Percentiles rank a stretch among this genome's conserved stretches.
Evolutionary conservation across 192 early-diverging fungal species (phyloP).

Genomic region (Neocallimastix lanati): DNA sequence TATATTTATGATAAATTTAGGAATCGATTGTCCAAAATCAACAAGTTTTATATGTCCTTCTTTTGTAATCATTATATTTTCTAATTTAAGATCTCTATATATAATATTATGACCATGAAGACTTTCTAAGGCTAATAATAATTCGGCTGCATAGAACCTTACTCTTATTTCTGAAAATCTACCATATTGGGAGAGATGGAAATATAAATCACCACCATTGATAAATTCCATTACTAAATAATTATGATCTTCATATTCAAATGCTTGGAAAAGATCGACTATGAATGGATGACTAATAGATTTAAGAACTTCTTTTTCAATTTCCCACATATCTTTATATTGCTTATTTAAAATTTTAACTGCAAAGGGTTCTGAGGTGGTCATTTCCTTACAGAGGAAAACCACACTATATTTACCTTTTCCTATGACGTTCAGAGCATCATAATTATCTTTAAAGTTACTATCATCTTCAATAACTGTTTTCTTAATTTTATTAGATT

Average conservation of each 20-base stretch:
- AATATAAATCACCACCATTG: background rate
- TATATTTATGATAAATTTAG: background rate
- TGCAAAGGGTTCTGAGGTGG: background rate
- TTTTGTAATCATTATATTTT: slow-evolving; percentile 27
- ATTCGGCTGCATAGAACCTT: slow-evolving; percentile 24
- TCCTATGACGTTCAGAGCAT: background rate
- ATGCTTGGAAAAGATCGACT: slow-evolving; percentile 26
- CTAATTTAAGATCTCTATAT: slow-evolving; percentile 35
- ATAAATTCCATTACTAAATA: slow-evolving; percentile 20
- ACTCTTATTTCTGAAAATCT: slow-evolving; percentile 25
- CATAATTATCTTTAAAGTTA: background rate
- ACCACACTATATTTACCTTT: background rate
- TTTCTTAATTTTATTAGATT: background rate
- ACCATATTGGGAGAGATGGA: slow-evolving; percentile 12
- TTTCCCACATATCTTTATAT: background rate
- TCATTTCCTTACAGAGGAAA: background rate
- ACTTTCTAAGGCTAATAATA: slow-evolving; percentile 18
- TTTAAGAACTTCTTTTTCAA: slow-evolving; percentile 19
- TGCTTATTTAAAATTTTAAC: background rate
- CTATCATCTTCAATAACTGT: background rate
- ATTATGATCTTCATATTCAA: slow-evolving; percentile 17
- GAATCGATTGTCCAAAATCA: slow-evolving; percentile 23
- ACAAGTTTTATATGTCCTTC: slow-evolving; percentile 31
- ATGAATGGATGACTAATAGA: slow-evolving; percentile 28
- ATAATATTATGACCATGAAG: slow-evolving; percentile 27